Evolutionary conservation across 116 monocot species (phyloP), one percentile per base, ranked within the genome.

Genomic region (Zostera marina): DNA sequence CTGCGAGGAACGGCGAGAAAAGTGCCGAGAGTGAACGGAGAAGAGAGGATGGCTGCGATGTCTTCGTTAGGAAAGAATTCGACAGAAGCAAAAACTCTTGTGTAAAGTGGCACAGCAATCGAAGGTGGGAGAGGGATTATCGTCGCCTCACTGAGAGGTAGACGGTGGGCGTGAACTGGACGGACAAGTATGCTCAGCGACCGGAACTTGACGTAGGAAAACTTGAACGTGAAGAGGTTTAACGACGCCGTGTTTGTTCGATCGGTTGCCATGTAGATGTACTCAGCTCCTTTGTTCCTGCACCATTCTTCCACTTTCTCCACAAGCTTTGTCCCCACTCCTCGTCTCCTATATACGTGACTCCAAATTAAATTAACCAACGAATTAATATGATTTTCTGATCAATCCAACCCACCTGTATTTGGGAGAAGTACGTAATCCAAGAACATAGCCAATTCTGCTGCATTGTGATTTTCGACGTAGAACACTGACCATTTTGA

Each of bases 251-350:
- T 7, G 73, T 82, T 88, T 19, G 71, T 51, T 4, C 53, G 46
- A 51, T 76, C 78, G 14, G 79, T 77, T 1, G 82, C 87, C 58
- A 85, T 73, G 81, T 85, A 85, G 3, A 75, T 69, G 74, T 82
- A 88, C 62, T 74, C 70, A 0, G 82, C 87, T 5, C 76, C 81
- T 10, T 42, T 42, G 9, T 20, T 41, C 11, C 53, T 19, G 74
- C 72, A 77, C 87, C 87, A 88, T 19, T 32, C 41, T 58, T 88
- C 87, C 22, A 38, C 68, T 2, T 16, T n/a, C 12, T 42, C 52
- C 21, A 82, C 79, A n/a, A 88, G 74, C 46, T 41, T 61, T n/a
- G 68, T 75, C 11, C 67, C 87, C n/a, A 88, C 70, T 11, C 87
- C 82, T 0, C 67, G 40, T 9, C 79, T 48, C 72, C 87, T 88